phyloP scores from a whole-genome alignment of 2,329 filamentous ascomycete species.

The Fusarium secorum region DNA sequence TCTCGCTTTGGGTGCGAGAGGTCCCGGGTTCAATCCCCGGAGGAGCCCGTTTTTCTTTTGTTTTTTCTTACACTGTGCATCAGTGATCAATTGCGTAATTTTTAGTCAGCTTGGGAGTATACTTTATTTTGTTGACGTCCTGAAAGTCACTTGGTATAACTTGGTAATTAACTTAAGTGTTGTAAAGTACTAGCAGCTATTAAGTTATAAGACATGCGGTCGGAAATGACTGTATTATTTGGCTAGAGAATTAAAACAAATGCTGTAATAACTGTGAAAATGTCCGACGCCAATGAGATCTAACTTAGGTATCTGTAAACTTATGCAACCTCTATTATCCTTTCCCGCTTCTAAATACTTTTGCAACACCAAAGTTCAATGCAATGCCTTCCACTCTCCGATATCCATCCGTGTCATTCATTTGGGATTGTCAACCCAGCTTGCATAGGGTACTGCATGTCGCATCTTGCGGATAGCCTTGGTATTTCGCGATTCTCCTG shows the following conservation, averaged over 20 bases:
- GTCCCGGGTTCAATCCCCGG: constrained; percentile 58
- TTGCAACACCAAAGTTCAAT: accelerated
- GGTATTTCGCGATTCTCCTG: not conserved
- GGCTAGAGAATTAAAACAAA: accelerated
- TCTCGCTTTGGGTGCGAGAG: constrained; percentile 48
- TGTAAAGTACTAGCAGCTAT: accelerated
- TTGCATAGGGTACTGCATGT: not conserved
- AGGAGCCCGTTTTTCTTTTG: constrained; percentile 21
- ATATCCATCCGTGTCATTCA: not conserved
- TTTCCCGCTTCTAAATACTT: not conserved
- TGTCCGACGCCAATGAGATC: not conserved
- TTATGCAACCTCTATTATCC: not conserved
- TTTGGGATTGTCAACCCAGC: not conserved
- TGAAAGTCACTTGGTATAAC: accelerated
- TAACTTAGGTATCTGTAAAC: not conserved
- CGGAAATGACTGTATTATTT: not conserved
- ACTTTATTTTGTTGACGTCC: accelerated
- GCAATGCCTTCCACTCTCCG: accelerated
- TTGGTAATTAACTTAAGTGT: accelerated
- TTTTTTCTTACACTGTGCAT: accelerated
- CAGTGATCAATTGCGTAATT: accelerated
- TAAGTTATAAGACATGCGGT: accelerated
- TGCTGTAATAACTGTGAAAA: not conserved
- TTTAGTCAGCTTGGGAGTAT: not conserved
- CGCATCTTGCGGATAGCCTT: not conserved